phyloP scores from a whole-genome alignment of 148 eudicot species.

The Heliamphora exappendiculata region DNA sequence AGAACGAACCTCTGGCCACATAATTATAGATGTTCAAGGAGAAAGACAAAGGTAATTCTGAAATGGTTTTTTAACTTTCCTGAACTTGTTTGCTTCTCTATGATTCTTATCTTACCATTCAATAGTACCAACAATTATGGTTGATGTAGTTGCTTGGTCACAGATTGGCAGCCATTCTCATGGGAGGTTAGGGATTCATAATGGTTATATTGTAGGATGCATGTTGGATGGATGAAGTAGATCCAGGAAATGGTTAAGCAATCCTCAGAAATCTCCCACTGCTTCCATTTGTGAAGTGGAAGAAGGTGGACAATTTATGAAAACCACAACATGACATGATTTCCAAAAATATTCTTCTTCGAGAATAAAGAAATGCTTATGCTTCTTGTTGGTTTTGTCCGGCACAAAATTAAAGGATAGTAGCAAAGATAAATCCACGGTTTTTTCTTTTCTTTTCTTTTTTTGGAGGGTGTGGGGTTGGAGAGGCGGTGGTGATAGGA shows the following conservation, averaged over 20 bases:
- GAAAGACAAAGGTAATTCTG: slow-evolving; percentile 63
- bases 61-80: not conserved
- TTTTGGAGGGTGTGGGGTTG: not conserved
- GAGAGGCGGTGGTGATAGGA: not conserved
- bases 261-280: not conserved
- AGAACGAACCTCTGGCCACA: slow-evolving; percentile 94
- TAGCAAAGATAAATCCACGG: not conserved
- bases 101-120: slow-evolving; percentile 7
- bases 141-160: not conserved
- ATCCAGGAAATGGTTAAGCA: not conserved
- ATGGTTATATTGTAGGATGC: not conserved
- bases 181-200: not conserved
- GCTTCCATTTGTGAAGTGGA: not conserved
- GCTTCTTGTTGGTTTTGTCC: not conserved
- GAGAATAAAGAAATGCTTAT: not conserved
- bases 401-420: not conserved
- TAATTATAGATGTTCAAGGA: slow-evolving; percentile 85
- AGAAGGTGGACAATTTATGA: not conserved
- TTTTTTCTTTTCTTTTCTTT: not conserved
- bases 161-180: not conserved
- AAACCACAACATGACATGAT: not conserved
- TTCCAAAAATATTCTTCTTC: not conserved
- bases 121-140: not conserved
- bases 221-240: not conserved
- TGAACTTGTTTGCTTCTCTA: not conserved